These are phyloP conservation scores for Talaromyces amestolkiae DNA, from an alignment of 2,329 filamentous ascomycete genomes.

Conservation along the genomic window DNA sequence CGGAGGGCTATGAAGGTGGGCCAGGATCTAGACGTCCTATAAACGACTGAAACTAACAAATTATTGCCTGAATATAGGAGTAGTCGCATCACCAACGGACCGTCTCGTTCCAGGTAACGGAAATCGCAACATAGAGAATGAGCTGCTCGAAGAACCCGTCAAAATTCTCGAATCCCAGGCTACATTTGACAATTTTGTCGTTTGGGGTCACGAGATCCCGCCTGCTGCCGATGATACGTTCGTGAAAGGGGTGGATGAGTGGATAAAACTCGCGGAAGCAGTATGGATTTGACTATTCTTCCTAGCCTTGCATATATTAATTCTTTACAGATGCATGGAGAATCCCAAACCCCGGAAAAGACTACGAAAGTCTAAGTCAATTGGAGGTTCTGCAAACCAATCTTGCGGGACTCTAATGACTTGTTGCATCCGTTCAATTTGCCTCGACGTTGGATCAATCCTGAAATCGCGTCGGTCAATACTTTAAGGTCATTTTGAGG, in stretches of 20 bases:
- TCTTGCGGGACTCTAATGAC: not conserved
- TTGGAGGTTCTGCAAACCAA: not conserved
- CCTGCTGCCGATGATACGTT: conserved; percentile 68
- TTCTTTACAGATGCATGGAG: conserved; percentile 11
- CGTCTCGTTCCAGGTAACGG: conserved; percentile 34
- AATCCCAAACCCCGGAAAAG: not conserved
- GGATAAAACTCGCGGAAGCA: conserved; percentile 69
- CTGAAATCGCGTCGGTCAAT: no score
- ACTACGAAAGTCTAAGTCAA: not conserved
- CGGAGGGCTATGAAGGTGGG: conserved; percentile 64
- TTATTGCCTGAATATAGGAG: conserved; percentile 42
- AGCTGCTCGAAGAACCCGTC: conserved; percentile 52
- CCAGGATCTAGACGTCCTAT: not conserved
- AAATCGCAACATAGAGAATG: conserved; percentile 40
- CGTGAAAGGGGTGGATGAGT: conserved; percentile 73
- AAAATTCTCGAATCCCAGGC: conserved; percentile 61
- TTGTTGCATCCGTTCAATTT: not conserved
- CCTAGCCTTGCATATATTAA: not conserved
- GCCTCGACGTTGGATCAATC: not conserved
- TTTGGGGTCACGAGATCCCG: conserved; percentile 79
- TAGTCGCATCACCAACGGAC: conserved; percentile 56
- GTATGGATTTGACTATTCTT: conserved; percentile 46
- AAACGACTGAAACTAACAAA: not conserved
- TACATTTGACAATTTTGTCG: conserved; percentile 69
- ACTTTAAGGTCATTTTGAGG: not conserved